Evolutionary conservation across 2,329 filamentous ascomycete species (phyloP).

Genomic region (Hirsutella thompsonii): DNA sequence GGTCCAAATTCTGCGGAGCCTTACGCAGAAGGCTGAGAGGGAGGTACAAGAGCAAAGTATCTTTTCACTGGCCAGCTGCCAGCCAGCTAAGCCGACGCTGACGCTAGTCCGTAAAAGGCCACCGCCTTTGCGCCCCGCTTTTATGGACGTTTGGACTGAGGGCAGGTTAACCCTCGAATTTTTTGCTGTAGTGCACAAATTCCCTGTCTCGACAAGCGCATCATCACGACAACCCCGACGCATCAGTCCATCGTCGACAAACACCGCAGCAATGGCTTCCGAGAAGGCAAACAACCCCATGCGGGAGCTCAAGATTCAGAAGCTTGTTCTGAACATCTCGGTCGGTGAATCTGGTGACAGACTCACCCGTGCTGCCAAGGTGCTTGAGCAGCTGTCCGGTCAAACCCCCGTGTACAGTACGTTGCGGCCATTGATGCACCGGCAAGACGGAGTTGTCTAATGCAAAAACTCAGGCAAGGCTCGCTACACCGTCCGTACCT

Average conservation of each 20-base stretch:
- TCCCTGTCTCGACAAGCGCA: constrained; percentile 9
- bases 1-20: constrained; percentile 32
- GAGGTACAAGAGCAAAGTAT: constrained; percentile 20
- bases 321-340: constrained; percentile 98
- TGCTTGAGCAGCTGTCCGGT: constrained; percentile 98
- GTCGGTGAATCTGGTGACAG: constrained; percentile 99
- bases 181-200: constrained; percentile 19
- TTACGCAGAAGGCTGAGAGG: constrained; percentile 23
- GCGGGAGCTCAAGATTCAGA: constrained; percentile 99
- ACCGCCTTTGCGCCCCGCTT: constrained; percentile 8
- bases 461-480: constrained; percentile 63
- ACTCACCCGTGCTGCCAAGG: constrained; percentile 98
- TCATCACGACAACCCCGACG: constrained; percentile 17
- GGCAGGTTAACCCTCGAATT: constrained; percentile 29
- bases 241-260: constrained; percentile 21
- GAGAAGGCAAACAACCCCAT: constrained; percentile 96
- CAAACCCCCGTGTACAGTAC: constrained; percentile 99
- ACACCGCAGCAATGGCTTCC: constrained; percentile 36
- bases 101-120: constrained; percentile 13
- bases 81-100: no score
- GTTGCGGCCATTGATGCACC: constrained; percentile 18
- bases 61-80: neutral
- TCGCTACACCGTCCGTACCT: constrained; percentile 99
- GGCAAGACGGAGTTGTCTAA: constrained; percentile 2
- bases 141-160: constrained; percentile 16